phyloP scores from a whole-genome alignment of 2,329 filamentous ascomycete species.

The Aspergillus unguis region DNA sequence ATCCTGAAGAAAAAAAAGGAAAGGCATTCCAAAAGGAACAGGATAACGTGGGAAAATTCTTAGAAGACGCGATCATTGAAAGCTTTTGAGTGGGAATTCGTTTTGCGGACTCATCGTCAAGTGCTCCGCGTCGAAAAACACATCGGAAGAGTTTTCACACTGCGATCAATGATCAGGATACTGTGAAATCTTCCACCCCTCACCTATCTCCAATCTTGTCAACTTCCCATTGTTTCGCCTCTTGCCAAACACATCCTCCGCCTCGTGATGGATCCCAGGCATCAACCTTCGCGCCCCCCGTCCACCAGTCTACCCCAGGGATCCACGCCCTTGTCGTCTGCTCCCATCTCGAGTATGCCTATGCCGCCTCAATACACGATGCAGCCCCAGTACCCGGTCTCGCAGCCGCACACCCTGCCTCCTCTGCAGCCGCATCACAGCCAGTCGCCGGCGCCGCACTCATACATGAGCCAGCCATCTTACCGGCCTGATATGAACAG shows the following conservation, averaged over 20 bases:
- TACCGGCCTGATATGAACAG: conserved; percentile 44
- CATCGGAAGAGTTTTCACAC: conserved; percentile 16
- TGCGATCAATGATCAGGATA: conserved; percentile 37
- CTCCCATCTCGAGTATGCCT: conserved; percentile 45
- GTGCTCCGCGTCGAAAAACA: conserved; percentile 16
- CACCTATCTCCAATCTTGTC: conserved; percentile 7
- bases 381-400: conserved; percentile 45
- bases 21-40: conserved; percentile 10
- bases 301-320: conserved; percentile 46
- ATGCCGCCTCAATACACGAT: conserved; percentile 46
- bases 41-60: conserved; percentile 8
- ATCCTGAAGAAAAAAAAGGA: background rate
- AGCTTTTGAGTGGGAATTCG: conserved; percentile 14
- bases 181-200: conserved; percentile 25
- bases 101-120: conserved; percentile 3
- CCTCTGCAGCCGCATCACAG: conserved; percentile 46
- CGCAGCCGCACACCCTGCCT: conserved; percentile 45
- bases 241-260: conserved; percentile 17
- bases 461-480: conserved; percentile 41
- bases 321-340: conserved; percentile 44
- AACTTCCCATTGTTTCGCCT: too few species aligned
- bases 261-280: conserved; percentile 41
- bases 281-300: conserved; percentile 43
- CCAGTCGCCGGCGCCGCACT: conserved; percentile 42
- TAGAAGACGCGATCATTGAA: conserved; percentile 15